A percentile compares a stretch with the other conserved stretches of the same genome.
phyloP scores from a whole-genome alignment of 169 alveolate genomes.

The Toxoplasma gondii region DNA sequence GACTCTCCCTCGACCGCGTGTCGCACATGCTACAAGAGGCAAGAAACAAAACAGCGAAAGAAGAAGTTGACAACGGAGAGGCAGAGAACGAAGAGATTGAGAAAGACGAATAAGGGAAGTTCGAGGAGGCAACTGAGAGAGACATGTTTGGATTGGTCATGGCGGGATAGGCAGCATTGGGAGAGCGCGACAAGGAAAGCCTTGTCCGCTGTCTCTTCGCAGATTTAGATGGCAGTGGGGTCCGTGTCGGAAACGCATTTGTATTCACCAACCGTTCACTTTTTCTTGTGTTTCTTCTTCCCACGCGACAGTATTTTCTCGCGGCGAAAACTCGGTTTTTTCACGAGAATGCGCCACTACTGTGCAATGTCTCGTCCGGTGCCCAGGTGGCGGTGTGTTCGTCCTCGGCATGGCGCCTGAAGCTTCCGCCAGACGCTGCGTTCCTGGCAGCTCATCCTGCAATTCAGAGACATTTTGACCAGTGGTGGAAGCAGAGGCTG shows the following conservation, averaged over 20 bases:
- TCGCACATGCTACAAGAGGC: constrained; percentile 31
- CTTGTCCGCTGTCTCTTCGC: no score
- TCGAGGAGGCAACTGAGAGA: background rate
- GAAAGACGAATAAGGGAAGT: background rate
- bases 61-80: background rate
- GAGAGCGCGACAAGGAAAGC: no score
- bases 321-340: no score
- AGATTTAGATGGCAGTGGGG: no score
- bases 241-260: no score
- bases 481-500: constrained; percentile 40
- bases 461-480: constrained; percentile 16
- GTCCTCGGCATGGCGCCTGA: constrained; percentile 47
- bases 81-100: background rate
- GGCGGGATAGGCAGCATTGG: no score
- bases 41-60: background rate
- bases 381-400: background rate
- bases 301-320: no score
- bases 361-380: no score
- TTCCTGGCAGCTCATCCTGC: constrained; percentile 33
- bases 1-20: background rate
- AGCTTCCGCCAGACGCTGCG: constrained; percentile 40
- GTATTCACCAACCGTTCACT: no score
- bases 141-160: background rate
- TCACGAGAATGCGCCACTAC: no score
- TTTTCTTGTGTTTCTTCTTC: no score